Evolutionary conservation across 2,329 filamentous ascomycete species (phyloP).

Genomic region (Chaetomiaceae sp.): DNA sequence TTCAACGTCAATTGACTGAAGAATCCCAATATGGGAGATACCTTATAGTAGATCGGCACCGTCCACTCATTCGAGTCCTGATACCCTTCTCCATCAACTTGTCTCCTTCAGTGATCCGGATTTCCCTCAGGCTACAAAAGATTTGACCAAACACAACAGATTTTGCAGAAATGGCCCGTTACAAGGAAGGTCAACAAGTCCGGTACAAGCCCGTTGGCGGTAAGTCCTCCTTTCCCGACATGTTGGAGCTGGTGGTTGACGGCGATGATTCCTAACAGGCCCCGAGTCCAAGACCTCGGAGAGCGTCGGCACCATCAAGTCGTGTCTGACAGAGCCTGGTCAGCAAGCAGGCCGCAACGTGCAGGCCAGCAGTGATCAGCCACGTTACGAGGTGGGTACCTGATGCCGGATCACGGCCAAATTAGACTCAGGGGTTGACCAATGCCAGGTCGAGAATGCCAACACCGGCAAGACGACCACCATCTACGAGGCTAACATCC

Average conservation of each 20-base stretch:
- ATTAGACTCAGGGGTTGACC: not conserved
- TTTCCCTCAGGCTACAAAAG: too few relatives aligned
- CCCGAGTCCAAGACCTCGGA: not conserved
- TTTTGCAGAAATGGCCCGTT: not conserved
- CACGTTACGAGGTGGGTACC: not conserved
- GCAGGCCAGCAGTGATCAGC: not conserved
- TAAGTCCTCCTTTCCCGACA: not conserved
- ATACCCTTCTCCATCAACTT: too few relatives aligned
- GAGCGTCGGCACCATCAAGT: not conserved
- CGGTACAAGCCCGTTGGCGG: not conserved
- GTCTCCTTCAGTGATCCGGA: too few relatives aligned
- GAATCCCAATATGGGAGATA: too few relatives aligned
- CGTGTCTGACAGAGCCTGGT: not conserved
- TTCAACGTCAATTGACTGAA: too few relatives aligned
- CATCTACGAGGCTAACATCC: not conserved
- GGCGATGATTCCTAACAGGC: not conserved
- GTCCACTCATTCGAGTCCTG: too few relatives aligned
- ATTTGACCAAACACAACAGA: too few relatives aligned
- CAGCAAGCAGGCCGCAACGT: not conserved
- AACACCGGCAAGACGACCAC: not conserved
- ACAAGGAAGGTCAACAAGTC: not conserved
- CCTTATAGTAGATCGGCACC: too few relatives aligned
- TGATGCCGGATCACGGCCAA: not conserved
- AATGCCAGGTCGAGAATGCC: not conserved
- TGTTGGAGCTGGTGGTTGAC: not conserved